A percentile compares a stretch with the other conserved stretches of the same genome.
Evolutionary conservation across 1,284 basidiomycete genomes (phyloP).

Genomic region (Melampsora larici-populina): DNA sequence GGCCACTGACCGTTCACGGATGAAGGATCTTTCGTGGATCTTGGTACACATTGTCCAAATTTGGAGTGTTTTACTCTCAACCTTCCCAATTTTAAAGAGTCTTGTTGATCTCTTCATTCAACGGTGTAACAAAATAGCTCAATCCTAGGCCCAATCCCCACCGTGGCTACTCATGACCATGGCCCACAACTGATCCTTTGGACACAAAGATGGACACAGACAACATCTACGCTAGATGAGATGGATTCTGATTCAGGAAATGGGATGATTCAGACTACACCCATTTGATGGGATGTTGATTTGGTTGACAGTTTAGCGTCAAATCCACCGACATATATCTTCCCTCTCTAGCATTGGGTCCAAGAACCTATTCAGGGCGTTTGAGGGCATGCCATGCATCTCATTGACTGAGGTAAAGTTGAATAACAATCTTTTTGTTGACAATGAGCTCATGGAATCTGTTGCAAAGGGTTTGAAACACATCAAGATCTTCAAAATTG

Average conservation of each 20-base stretch:
- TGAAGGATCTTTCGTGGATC: not conserved
- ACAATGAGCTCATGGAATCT: conserved; percentile 19
- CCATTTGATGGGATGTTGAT: conserved; percentile 28
- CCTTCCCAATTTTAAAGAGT: not conserved
- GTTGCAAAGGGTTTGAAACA: conserved; percentile 24
- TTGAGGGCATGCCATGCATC: conserved; percentile 17
- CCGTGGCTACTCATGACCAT: not conserved
- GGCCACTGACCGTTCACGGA: conserved; percentile 2
- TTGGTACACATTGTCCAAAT: conserved; percentile 19
- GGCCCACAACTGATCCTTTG: not conserved
- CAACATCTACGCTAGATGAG: conserved; percentile 1
- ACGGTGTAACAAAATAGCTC: not conserved
- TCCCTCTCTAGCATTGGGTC: conserved; percentile 27
- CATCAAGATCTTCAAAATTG: conserved; percentile 17
- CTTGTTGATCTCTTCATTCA: not conserved
- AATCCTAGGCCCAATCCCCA: not conserved
- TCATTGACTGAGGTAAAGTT: conserved; percentile 9
- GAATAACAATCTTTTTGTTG: conserved; percentile 25
- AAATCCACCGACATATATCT: conserved; percentile 12
- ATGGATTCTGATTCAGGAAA: conserved; percentile 19
- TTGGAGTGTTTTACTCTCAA: conserved; percentile 16
- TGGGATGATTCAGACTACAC: not conserved
- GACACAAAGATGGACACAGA: not conserved
- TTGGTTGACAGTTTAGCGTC: conserved; percentile 2
- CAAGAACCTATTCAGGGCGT: conserved; percentile 11